Base-by-base conservation (phyloP, 73 alveolate genomes). In the Breviolum minutum region DNA sequence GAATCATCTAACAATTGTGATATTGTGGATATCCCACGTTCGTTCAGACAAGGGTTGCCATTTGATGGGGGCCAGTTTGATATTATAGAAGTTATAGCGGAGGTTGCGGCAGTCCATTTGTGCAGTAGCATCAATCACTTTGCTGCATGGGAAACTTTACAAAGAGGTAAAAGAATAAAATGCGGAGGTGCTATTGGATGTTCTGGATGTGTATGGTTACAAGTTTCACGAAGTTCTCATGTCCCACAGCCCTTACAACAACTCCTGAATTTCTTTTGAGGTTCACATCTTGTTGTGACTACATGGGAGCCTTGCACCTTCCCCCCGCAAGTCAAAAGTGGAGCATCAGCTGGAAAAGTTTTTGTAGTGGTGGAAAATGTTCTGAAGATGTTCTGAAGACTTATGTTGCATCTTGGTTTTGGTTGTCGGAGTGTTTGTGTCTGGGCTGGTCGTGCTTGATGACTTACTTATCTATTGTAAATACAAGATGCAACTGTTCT, bases 321-420 rank as follows among this genome's bases (percentile, higher is more conserved):
- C 82, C 94, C 94, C 62, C 14, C 94, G 94, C 94, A 85, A 79
- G 94, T 85, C n/a, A n/a, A n/a, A n/a, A n/a, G n/a, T n/a, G n/a
- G n/a, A n/a, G 73, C 13, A 8, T 12, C 48, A 0, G 69, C 16
- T 81, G 90, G 19, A 6, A 11, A 4, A 6, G 70, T 40, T 17
- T 79, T 5, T 11, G 29, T 12, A 0, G 94, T 63, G 2, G 80
- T 85, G 73, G n/a, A n/a, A n/a, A n/a, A n/a, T n/a, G n/a, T n/a
- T n/a, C n/a, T n/a, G 54, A 9, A 5, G 91, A 70, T 61, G 87
- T 89, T 30, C 69, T 80, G 32, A 80, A 30, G 27, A 40, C 88
- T 6, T 80, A 12, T 80, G 88, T 80, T 3, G 88, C 1, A 8
- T 2, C 88, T 80, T 40, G 88, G 88, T n/a, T 85, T 26, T 61